Percentiles rank a stretch among this genome's conserved stretches.
These are phyloP conservation scores for Bombardia bombarda DNA, from an alignment of 495 filamentous ascomycete species.

Conservation along the genomic window DNA sequence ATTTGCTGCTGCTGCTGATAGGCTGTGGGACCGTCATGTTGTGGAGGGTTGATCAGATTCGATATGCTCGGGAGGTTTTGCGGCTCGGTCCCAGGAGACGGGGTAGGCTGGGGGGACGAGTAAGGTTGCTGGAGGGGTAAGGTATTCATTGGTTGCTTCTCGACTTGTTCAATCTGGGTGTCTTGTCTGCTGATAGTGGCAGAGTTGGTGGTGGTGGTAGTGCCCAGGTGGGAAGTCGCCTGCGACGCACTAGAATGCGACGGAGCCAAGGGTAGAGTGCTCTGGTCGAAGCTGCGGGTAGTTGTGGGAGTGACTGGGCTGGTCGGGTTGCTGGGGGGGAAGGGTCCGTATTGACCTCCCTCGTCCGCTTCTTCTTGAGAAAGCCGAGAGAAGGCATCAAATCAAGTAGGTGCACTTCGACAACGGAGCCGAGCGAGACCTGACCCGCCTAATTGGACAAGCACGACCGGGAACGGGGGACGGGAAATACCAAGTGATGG, in stretches of 20 bases:
- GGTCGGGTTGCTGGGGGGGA: slow-evolving; percentile 51
- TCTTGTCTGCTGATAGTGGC: slow-evolving; percentile 6
- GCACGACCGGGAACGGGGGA: slow-evolving; percentile 2
- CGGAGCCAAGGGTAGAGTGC: slow-evolving; percentile 9
- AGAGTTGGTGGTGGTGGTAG: slow-evolving; percentile 7
- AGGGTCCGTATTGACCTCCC: slow-evolving; percentile 54
- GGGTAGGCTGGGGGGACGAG: slow-evolving; percentile 14
- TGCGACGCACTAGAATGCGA: slow-evolving; percentile 20
- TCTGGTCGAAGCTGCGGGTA: slow-evolving; percentile 37
- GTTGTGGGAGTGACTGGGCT: slow-evolving; percentile 50
- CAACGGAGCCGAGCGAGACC: slow-evolving; percentile 4
- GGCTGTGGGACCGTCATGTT: slow-evolving; percentile 38
- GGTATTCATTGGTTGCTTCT: slow-evolving; percentile 32
- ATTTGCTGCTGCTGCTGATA: slow-evolving; percentile 16
- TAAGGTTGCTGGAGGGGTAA: slow-evolving; percentile 25
- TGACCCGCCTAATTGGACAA: slow-evolving; percentile 16
- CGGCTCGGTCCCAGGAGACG: slow-evolving; percentile 31
- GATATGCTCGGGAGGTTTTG: slow-evolving; percentile 61
- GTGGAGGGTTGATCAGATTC: slow-evolving; percentile 60
- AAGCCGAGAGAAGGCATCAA: slow-evolving; percentile 74
- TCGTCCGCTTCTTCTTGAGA: slow-evolving; percentile 97
- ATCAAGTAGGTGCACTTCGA: background rate
- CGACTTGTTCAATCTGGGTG: slow-evolving; percentile 23
- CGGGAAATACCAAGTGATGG: background rate
- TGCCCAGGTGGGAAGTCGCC: slow-evolving; percentile 9